phyloP scores from a whole-genome alignment of 2,329 filamentous ascomycete species.

The Diaporthe longicolla region DNA sequence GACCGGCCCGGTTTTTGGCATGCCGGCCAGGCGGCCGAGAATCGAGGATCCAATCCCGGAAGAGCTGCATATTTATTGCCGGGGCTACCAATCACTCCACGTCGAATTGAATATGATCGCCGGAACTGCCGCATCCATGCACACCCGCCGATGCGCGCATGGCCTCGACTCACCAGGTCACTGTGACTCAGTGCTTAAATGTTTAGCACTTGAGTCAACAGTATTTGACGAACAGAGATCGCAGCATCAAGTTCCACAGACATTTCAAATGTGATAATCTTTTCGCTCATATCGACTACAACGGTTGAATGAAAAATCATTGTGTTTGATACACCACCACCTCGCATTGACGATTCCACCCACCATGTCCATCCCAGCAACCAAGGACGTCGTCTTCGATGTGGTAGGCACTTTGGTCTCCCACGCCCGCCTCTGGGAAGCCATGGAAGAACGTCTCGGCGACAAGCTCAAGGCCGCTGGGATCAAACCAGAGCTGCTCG shows the following conservation, averaged over 20 bases:
- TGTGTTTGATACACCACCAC: neutral
- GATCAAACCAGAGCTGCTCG: constrained; percentile 57
- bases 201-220: too few relatives aligned
- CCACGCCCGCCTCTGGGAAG: constrained; percentile 57
- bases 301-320: neutral
- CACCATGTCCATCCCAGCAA: constrained; percentile 38
- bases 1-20: neutral
- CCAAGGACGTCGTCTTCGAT: constrained; percentile 60
- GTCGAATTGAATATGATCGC: neutral
- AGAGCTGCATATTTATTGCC: neutral
- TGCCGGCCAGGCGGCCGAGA: neutral
- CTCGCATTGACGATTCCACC: too few relatives aligned
- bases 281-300: neutral
- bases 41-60: neutral
- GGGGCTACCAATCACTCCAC: neutral
- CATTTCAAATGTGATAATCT: neutral
- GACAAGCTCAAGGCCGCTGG: constrained; percentile 51
- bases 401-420: constrained; percentile 63
- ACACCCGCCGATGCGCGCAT: neutral
- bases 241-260: neutral
- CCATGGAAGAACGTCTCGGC: constrained; percentile 57
- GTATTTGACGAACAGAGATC: neutral
- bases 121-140: neutral
- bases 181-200: too few relatives aligned
- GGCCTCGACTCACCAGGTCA: neutral